A percentile compares a stretch with the other conserved stretches of the same genome.
phyloP scores from a whole-genome alignment of 225 moss, liverwort and hornwort genomes.

The Marchantia polymorpha region DNA sequence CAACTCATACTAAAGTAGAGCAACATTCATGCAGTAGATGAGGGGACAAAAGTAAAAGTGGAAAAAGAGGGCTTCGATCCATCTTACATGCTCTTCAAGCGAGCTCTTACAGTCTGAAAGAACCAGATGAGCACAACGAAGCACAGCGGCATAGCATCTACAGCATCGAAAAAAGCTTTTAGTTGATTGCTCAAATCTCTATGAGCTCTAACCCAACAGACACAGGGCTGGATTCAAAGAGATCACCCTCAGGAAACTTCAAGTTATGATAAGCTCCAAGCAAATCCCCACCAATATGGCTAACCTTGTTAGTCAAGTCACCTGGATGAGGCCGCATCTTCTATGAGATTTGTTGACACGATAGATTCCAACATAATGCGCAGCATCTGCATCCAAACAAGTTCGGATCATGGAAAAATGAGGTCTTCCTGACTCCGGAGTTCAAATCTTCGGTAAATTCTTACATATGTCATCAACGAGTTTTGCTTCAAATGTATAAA shows the following conservation, averaged over 20 bases:
- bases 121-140: constrained; percentile 82
- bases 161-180: constrained; percentile 25
- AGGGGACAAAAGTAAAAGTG: neutral
- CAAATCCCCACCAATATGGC: neutral
- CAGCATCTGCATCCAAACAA: constrained; percentile 50
- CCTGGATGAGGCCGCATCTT: constrained; percentile 77
- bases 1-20: neutral
- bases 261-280: neutral
- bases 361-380: constrained; percentile 58
- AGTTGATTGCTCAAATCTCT: neutral
- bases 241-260: neutral
- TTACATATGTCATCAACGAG: neutral
- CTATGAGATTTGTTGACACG: constrained; percentile 50
- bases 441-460: neutral
- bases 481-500: neutral
- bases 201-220: neutral
- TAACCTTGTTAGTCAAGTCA: constrained; percentile 36
- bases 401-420: neutral
- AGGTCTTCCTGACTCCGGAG: neutral
- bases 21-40: neutral
- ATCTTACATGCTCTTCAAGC: constrained; percentile 72
- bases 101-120: constrained; percentile 73
- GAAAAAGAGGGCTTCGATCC: neutral
- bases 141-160: constrained; percentile 83
- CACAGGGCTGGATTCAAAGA: neutral